These are phyloP conservation scores for Chrysosporium queenslandicum DNA, from an alignment of 2,329 filamentous ascomycete species.

Conservation along the genomic window DNA sequence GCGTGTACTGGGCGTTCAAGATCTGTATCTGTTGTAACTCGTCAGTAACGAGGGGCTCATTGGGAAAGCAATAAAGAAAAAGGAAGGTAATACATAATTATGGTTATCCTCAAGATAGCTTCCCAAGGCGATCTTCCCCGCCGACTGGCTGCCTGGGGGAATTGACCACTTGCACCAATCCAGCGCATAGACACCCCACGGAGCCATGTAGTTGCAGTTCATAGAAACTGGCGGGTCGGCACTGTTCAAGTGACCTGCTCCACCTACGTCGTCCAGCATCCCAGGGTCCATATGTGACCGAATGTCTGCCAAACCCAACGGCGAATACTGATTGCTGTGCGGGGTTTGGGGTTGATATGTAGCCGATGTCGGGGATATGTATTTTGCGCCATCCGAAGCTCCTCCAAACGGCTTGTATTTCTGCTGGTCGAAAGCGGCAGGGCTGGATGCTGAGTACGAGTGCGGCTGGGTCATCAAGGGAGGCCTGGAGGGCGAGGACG, in stretches of 20 bases:
- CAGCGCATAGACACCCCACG: constrained; percentile 92
- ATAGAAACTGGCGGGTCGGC: constrained; percentile 54
- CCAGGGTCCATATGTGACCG: constrained; percentile 74
- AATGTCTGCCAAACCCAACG: constrained; percentile 84
- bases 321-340: constrained; percentile 62
- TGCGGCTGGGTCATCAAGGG: constrained; percentile 57
- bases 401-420: constrained; percentile 54
- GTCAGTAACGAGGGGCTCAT: constrained; percentile 7
- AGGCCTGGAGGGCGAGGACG: constrained; percentile 49
- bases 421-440: constrained; percentile 51
- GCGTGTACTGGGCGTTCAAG: constrained; percentile 70
- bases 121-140: constrained; percentile 86
- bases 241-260: constrained; percentile 52
- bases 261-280: constrained; percentile 57
- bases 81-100: constrained; percentile 63
- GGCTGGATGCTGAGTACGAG: constrained; percentile 69
- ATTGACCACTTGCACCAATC: constrained; percentile 99
- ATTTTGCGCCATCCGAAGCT: constrained; percentile 59
- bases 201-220: constrained; percentile 86
- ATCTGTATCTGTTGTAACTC: constrained; percentile 70
- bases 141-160: constrained; percentile 53
- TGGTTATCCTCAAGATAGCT: constrained; percentile 97
- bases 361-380: constrained; percentile 39
- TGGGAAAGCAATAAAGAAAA: not conserved
- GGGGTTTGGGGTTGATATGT: constrained; percentile 43